Percentiles rank a stretch among this genome's conserved stretches.
These are phyloP conservation scores for Ligustrum vulgare DNA, from an alignment of 257 asterid species.

Conservation along the genomic window DNA sequence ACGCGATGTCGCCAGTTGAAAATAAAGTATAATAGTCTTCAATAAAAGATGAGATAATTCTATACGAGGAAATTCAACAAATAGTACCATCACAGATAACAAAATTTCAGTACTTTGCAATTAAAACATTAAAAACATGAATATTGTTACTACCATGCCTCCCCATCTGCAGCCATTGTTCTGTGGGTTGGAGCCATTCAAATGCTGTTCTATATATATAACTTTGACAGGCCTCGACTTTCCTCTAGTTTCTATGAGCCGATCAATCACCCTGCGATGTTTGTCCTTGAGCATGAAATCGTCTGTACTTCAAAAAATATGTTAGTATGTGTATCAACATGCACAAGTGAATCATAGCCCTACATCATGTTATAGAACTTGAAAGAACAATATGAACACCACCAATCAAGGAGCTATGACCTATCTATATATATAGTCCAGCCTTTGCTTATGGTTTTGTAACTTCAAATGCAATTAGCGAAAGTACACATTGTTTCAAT, in stretches of 20 bases:
- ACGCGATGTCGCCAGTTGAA: not conserved
- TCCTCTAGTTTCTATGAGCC: not conserved
- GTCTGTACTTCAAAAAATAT: not conserved
- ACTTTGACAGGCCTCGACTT: not conserved
- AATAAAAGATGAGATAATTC: too few species aligned
- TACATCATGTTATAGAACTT: not conserved
- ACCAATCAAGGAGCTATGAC: slow-evolving; percentile 1
- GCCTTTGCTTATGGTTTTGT: not conserved
- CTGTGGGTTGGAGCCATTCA: not conserved
- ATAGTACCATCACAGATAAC: not conserved
- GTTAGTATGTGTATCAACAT: not conserved
- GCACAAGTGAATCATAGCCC: not conserved
- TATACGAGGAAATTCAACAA: not conserved
- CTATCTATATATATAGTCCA: not conserved
- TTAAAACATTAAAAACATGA: not conserved
- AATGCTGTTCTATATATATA: not conserved
- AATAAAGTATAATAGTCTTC: not conserved
- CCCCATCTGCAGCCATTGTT: not conserved
- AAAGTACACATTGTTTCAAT: not conserved
- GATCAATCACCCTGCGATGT: not conserved
- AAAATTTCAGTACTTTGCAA: not conserved
- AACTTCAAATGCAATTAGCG: not conserved
- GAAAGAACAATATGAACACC: not conserved
- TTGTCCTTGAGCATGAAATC: not conserved
- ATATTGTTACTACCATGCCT: not conserved